Conservation (phyloP, 306 rosid genomes). For the Cajanus cajan region DNA sequence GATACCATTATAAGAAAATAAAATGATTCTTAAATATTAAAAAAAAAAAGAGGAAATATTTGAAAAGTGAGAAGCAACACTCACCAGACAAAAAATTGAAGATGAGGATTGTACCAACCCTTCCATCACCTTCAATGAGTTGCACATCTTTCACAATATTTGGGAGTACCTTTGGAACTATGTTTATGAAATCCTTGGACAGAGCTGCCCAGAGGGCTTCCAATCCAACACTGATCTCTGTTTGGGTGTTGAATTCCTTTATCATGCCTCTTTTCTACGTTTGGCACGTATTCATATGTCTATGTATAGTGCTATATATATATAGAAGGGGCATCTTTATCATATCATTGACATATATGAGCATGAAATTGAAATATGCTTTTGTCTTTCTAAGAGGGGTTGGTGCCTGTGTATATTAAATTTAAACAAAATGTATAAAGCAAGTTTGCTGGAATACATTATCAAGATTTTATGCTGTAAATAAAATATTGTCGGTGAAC, state of each 20-base stretch:
- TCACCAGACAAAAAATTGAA: constrained; percentile 51
- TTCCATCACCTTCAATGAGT: constrained; percentile 69
- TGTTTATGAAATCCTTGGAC: constrained; percentile 38
- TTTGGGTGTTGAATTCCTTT: constrained; percentile 49
- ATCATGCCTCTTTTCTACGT: constrained; percentile 30
- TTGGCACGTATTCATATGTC: background rate
- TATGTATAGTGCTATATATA: background rate
- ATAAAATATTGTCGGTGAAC: background rate
- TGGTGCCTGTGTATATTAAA: background rate
- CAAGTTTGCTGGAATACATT: background rate
- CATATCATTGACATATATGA: background rate
- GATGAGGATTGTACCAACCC: constrained; percentile 52
- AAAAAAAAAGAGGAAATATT: too few relatives aligned
- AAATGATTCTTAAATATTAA: too few relatives aligned
- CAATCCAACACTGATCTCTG: constrained; percentile 44
- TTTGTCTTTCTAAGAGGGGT: background rate
- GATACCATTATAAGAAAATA: too few relatives aligned
- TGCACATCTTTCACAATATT: constrained; percentile 48
- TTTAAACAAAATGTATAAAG: background rate
- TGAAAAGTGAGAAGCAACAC: background rate
- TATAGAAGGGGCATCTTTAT: background rate
- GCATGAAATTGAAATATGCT: background rate
- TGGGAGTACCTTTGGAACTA: constrained; percentile 53
- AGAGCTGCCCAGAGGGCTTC: constrained; percentile 55
- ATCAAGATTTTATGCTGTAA: background rate